Evolutionary conservation across 345 rosid species (phyloP), one percentile per base, ranked within the genome.

Genomic region (Murraya koenigii): DNA sequence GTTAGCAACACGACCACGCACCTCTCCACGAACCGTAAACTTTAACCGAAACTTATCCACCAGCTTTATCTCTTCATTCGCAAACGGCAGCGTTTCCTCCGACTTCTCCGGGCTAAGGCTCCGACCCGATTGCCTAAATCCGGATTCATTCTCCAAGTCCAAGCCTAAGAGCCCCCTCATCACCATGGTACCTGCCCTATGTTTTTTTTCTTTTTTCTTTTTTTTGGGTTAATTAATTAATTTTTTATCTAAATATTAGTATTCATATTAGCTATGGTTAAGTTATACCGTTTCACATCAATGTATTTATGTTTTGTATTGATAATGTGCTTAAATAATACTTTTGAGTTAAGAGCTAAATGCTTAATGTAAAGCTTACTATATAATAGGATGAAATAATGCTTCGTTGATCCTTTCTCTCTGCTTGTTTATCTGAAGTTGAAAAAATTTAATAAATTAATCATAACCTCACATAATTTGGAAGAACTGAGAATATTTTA

Each of bases 151-250:
- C 30, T 80, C 88, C 60, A 81, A 86, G 23, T 88, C 92, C 8
- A 90, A 85, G 35, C 88, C 91, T 52, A 95, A 81, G 79, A 87
- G 98, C 54, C 87, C 89, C 54, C 94, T 91, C 64, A 84, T 92
- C 66, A 87, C 95, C 64, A 91, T 84, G 94, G 98, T 90, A 86
- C 75, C 58, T 47, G 22, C 56, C 56, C 49, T 0, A 44, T 1
- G 49, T 26, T 14, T 55, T 75, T 69, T 69, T 3, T 64, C n/a
- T n/a, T n/a, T n/a, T n/a, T n/a, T n/a, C n/a, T n/a, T n/a, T n/a
- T n/a, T n/a, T n/a, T n/a, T n/a, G n/a, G n/a, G 8, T 63, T 64
- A 23, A n/a, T 72, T 8, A 3, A 47, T n/a, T 23, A 17, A 36
- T 36, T 36, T 36, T 33, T 36, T 36, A 36, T 36, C 39, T 36